Base-by-base conservation (phyloP, 176 grass and related monocot species). In the Microstegium vimineum region DNA sequence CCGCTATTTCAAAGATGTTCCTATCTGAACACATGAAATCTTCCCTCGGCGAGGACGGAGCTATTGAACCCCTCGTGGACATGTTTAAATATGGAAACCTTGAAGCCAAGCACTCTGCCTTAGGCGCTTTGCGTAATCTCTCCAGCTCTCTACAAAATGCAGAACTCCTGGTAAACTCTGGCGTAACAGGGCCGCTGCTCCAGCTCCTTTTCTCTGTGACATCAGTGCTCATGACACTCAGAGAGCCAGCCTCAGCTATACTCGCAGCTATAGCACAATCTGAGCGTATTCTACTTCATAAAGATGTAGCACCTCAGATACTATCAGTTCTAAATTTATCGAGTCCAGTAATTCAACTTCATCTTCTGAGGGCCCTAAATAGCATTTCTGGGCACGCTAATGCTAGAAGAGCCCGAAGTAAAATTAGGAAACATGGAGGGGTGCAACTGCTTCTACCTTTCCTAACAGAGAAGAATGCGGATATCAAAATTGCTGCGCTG, bases 121-220 rank as follows among this genome's bases (percentile, higher is more conserved):
- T 94, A 86, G 86, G 90, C 45, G 94, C 94, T 81, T 78, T 94
- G 68, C 83, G 75, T 42, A 97, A 94, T 77, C 92, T 97, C 57
- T 87, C 94, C 25, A 87, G 59, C 73, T 92, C 81, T 76, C 42
- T 76, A 71, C 84, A 78, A 69, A 97, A 94, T 59, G 77, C 91
- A 79, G 77, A 90, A 61, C 59, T 79, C 70, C 73, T 94, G 84
- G 77, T 97, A 85, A 84, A 92, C 69, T 94, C 83, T 22, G 88
- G 88, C 25, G 70, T 92, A 64, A 81, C 93, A 36, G 82, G 76
- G 40, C 75, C 85, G 5, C 69, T 97, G 15, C 79, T 97, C 75
- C 94, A 92, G 74, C 88, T 97, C 37, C 92, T 97, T 69, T 94
- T 92, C 81, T 94, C 94, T 26, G 92, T 97, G 33, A 97, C 94